phyloP scores from a whole-genome alignment of 2,329 filamentous ascomycete genomes.

The Xenoacremonium recifei region DNA sequence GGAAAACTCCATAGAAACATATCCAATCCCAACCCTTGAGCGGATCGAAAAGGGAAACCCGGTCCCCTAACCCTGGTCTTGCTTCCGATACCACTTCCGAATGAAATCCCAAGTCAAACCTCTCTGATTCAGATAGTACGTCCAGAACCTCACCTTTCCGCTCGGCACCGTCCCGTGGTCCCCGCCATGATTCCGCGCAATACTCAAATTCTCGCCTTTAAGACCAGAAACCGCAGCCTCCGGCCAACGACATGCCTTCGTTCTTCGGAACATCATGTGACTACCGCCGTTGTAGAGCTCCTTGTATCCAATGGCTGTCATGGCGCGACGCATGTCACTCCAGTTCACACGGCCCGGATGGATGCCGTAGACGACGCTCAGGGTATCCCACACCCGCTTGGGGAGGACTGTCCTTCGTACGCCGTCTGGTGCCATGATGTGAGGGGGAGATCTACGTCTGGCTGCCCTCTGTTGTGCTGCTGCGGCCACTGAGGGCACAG shows the following conservation, averaged over 20 bases:
- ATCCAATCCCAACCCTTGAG: too few species aligned
- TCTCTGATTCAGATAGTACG: slow-evolving; percentile 1
- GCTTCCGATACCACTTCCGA: slow-evolving; percentile 8
- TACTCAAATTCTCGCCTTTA: slow-evolving; percentile 10
- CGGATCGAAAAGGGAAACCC: too few species aligned
- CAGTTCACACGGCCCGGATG: slow-evolving; percentile 2
- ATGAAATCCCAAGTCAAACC: slow-evolving; percentile 10
- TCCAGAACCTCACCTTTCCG: slow-evolving; percentile 9
- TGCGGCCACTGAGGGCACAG: slow-evolving; percentile 4
- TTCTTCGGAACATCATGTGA: slow-evolving; percentile 11
- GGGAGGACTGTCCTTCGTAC: slow-evolving; percentile 6
- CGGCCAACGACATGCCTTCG: slow-evolving; percentile 2
- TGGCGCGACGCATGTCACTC: slow-evolving; percentile 7
- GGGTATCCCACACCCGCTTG: slow-evolving; percentile 15
- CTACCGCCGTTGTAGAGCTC: slow-evolving; percentile 10
- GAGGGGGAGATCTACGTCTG: neutral
- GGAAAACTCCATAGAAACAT: too few species aligned
- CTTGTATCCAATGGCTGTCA: slow-evolving; percentile 10
- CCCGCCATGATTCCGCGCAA: slow-evolving; percentile 13
- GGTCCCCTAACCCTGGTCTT: too few species aligned
- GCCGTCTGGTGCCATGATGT: slow-evolving; percentile 6
- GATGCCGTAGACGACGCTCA: slow-evolving; percentile 7
- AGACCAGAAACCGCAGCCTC: neutral
- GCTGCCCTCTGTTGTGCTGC: neutral
- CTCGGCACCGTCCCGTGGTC: neutral